A percentile compares a stretch with the other conserved stretches of the same genome.
These are phyloP conservation scores for Ramularia endophylla DNA, from an alignment of 2,329 filamentous ascomycete species.

Conservation along the genomic window DNA sequence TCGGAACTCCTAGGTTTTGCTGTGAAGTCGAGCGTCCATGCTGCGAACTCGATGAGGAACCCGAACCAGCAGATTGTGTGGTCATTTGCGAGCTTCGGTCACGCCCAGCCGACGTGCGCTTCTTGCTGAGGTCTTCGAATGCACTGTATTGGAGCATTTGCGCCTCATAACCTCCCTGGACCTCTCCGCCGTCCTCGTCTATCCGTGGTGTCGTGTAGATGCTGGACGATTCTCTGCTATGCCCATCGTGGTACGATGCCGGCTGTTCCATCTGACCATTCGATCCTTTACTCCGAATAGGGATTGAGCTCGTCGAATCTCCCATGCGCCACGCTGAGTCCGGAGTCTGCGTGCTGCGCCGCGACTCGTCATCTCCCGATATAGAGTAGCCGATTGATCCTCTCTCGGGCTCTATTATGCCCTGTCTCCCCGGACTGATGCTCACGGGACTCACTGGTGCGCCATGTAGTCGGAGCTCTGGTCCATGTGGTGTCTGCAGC, in stretches of 20 bases:
- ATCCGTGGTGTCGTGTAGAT: conserved; percentile 16
- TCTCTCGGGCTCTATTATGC: conserved; percentile 25
- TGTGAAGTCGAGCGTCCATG: conserved; percentile 21
- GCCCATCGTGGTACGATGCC: conserved; percentile 4
- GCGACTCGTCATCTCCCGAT: conserved; percentile 14
- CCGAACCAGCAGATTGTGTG: conserved; percentile 25
- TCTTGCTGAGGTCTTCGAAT: conserved; percentile 34
- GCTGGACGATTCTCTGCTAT: conserved; percentile 18
- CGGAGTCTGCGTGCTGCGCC: conserved; percentile 18
- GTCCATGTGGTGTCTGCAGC: conserved; percentile 8
- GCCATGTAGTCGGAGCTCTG: conserved; percentile 28
- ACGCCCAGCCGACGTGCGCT: conserved; percentile 15
- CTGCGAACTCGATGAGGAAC: conserved; percentile 19
- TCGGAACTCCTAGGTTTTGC: conserved; percentile 35
- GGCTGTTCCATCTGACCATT: conserved; percentile 11
- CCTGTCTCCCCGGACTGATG: conserved; percentile 26
- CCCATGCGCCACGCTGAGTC: conserved; percentile 16
- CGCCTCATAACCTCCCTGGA: conserved; percentile 7
- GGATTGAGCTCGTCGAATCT: conserved; percentile 16
- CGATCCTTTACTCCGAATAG: conserved; percentile 13
- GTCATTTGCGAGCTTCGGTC: conserved; percentile 29
- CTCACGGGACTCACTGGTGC: conserved; percentile 30
- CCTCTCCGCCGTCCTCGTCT: conserved; percentile 24
- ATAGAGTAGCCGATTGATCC: conserved; percentile 21
- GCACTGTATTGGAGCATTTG: conserved; percentile 44